Conservation (phyloP, 1,284 basidiomycete genomes). For the Ceratobasidium sp. region DNA sequence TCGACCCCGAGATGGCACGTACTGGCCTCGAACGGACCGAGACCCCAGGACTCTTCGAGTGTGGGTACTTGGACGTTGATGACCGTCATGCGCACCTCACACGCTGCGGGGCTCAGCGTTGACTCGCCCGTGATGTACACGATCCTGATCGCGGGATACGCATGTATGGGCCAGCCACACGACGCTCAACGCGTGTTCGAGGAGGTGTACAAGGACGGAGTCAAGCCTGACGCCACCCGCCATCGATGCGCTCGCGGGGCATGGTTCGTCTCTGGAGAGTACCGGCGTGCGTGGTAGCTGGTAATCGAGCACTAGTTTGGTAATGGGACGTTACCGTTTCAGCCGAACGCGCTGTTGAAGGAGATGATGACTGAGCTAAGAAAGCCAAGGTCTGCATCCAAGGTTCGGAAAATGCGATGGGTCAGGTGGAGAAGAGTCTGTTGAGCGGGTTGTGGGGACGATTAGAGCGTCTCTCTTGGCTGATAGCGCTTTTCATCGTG, state of each 20-base stretch:
- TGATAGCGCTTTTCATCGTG: too few relatives aligned
- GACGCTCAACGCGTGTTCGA: constrained; percentile 33
- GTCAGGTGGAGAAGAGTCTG: background rate
- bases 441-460: constrained; percentile 14
- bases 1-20: constrained; percentile 30
- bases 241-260: constrained; percentile 42
- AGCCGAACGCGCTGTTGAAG: constrained; percentile 9
- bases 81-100: constrained; percentile 22
- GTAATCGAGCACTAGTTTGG: constrained; percentile 23
- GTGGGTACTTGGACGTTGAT: constrained; percentile 30
- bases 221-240: constrained; percentile 41
- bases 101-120: constrained; percentile 11
- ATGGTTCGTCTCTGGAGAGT: constrained; percentile 29
- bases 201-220: constrained; percentile 31
- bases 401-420: constrained; percentile 15
- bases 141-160: constrained; percentile 43
- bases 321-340: background rate
- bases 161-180: constrained; percentile 37
- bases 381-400: constrained; percentile 15
- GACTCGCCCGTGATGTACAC: constrained; percentile 32
- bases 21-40: constrained; percentile 20
- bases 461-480: too few relatives aligned
- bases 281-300: constrained; percentile 16
- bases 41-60: constrained; percentile 29
- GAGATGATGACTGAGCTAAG: constrained; percentile 17